Evolutionary conservation across 257 asterid genomes (phyloP).

Genomic region (Osmanthus fragrans): DNA sequence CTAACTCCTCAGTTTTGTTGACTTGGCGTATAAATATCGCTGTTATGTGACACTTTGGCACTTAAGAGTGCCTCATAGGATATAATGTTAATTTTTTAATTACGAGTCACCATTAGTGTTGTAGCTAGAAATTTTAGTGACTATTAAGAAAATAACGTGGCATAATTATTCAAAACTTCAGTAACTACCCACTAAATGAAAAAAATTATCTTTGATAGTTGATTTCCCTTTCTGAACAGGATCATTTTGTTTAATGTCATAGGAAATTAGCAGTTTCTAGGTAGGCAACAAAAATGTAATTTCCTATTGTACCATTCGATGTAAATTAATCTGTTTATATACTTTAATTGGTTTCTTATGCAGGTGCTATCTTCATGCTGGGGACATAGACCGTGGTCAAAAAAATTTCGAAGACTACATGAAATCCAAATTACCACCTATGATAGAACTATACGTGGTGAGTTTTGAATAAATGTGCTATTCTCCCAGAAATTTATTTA

Average conservation of each 20-base stretch:
- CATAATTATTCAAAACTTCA: too few relatives aligned
- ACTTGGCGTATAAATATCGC: too few relatives aligned
- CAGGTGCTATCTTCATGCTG: constrained; percentile 84
- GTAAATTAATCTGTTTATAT: background rate
- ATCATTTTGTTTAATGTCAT: background rate
- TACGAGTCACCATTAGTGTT: too few relatives aligned
- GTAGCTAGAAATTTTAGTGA: too few relatives aligned
- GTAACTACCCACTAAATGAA: too few relatives aligned
- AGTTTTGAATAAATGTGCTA: constrained; percentile 34
- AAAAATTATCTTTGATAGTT: background rate
- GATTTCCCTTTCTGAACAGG: background rate
- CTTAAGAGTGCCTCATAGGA: too few relatives aligned
- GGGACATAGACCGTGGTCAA: constrained; percentile 70
- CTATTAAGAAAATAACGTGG: too few relatives aligned
- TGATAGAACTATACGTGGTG: constrained; percentile 68
- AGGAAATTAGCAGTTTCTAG: background rate
- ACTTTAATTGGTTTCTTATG: constrained; percentile 5
- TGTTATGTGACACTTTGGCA: too few relatives aligned
- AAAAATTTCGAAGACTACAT: constrained; percentile 73
- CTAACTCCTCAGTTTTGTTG: too few relatives aligned
- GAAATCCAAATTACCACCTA: constrained; percentile 52
- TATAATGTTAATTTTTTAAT: too few relatives aligned
- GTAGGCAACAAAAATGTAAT: background rate
- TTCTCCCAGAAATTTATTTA: constrained; percentile 15
- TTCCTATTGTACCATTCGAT: background rate